phyloP scores from a whole-genome alignment of 441 rosid genomes.

The Daphne laureola region DNA sequence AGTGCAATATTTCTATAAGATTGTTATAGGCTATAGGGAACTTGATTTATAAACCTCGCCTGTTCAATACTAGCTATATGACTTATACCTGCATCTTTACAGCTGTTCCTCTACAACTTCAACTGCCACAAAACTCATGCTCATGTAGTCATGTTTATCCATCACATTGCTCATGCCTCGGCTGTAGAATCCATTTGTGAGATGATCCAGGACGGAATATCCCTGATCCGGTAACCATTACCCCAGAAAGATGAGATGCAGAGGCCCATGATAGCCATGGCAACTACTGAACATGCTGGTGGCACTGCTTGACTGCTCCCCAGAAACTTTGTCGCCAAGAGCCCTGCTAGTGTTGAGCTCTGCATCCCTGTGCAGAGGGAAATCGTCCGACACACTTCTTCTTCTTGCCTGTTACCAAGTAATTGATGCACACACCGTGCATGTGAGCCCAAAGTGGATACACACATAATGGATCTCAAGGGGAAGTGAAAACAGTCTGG shows the following conservation, averaged over 20 bases:
- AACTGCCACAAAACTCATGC: neutral
- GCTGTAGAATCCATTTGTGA: constrained; percentile 29
- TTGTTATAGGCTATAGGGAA: no score
- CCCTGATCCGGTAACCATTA: constrained; percentile 56
- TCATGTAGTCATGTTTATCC: neutral
- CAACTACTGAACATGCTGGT: constrained; percentile 96
- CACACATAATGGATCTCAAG: neutral
- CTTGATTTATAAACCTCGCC: no score
- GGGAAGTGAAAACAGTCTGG: neutral
- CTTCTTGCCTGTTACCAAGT: constrained; percentile 55
- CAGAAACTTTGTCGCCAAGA: constrained; percentile 80
- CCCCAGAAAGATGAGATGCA: constrained; percentile 96
- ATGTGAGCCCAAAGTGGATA: neutral
- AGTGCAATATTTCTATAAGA: no score
- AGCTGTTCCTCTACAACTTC: no score
- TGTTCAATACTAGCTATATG: no score
- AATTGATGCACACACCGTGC: constrained; percentile 1
- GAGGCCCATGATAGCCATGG: constrained; percentile 97
- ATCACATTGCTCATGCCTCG: constrained; percentile 21
- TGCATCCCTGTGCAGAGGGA: constrained; percentile 96
- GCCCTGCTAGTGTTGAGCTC: constrained; percentile 93
- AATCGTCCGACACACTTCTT: constrained; percentile 77
- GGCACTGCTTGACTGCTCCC: constrained; percentile 88
- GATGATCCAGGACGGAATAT: constrained; percentile 31
- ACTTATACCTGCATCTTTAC: no score